Evolutionary conservation across 495 filamentous ascomycete genomes (phyloP).

Genomic region (Pseudoneurospora amorphoporcata): DNA sequence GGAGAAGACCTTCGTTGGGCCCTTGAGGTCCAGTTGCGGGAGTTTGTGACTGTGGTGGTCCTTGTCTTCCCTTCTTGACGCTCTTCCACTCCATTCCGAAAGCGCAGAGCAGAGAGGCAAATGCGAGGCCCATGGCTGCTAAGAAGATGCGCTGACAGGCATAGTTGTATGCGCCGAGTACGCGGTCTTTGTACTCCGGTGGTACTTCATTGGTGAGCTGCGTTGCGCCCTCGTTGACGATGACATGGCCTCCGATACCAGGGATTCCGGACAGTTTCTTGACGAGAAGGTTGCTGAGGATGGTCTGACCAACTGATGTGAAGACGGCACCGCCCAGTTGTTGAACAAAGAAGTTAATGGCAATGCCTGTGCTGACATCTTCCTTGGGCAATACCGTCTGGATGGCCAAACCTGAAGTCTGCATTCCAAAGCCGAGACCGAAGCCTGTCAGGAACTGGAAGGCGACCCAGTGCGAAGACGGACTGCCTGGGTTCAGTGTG

Average conservation of each 20-base stretch:
- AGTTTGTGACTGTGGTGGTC: slow-evolving; percentile 1
- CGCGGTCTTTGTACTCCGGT: slow-evolving; percentile 24
- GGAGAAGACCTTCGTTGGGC: neutral
- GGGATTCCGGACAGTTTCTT: slow-evolving; percentile 34
- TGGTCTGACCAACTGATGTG: slow-evolving; percentile 50
- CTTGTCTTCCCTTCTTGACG: slow-evolving; percentile 36
- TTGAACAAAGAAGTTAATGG: slow-evolving; percentile 58
- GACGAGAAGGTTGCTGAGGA: slow-evolving; percentile 51
- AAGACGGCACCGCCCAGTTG: slow-evolving; percentile 59
- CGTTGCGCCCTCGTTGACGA: slow-evolving; percentile 50
- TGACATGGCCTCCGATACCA: slow-evolving; percentile 32
- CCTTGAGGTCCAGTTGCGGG: slow-evolving; percentile 10
- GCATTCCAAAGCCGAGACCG: slow-evolving; percentile 64
- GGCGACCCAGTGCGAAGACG: slow-evolving; percentile 53
- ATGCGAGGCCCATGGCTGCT: slow-evolving; percentile 42
- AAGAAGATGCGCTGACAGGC: slow-evolving; percentile 45
- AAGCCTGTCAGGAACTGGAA: slow-evolving; percentile 64
- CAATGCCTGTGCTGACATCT: slow-evolving; percentile 52
- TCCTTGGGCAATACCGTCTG: slow-evolving; percentile 47
- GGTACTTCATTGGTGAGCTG: slow-evolving; percentile 37
- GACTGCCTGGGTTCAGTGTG: slow-evolving; percentile 47
- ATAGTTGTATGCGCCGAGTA: slow-evolving; percentile 48
- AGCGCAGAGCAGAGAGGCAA: slow-evolving; percentile 39
- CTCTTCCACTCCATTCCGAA: slow-evolving; percentile 53
- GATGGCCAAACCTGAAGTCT: slow-evolving; percentile 52